Base-by-base conservation (phyloP, 225 moss, liverwort and hornwort genomes). In the Pleurozium schreberi region DNA sequence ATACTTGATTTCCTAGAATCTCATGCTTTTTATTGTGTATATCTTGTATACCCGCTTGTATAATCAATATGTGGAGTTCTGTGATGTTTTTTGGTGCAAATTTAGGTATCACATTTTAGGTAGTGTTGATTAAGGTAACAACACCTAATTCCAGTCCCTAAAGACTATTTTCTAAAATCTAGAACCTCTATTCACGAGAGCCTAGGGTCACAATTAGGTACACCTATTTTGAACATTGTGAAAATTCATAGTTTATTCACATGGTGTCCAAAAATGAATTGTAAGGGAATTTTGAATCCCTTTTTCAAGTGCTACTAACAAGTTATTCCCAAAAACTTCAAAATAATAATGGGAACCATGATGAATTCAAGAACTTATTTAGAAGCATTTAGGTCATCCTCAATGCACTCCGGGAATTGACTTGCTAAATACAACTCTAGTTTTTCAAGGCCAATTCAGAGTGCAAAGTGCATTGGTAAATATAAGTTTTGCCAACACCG, bases 401-500 rank as follows among this genome's bases (percentile, higher is more conserved):
- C 9, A 71, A 18, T 45, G 28, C 17, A 73, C 10, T 28, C 0
- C 0, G 3, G 3, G 45, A 73, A 16, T 45, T 45, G 28, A 2
- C 6, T 2, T 0, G 0, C 17, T 6, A 45, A 45, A 45, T 18
- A 7, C 7, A 74, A 47, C 18, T 47, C 28, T 28, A 45, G 9
- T 1, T 45, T 71, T 25, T 31, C 6, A 47, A 74, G 7, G 31
- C 6, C 6, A 47, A 31, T 47, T 74, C 47, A 0, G 11, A 31
- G 7, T 18, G 10, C 18, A 47, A 74, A 74, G 11, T 74, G 11
- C 47, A 74, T 74, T 74, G 0, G 6, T 74, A 18, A 47, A 0
- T 0, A 0, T 18, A 4, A 47, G n/a, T n/a, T 6, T 30, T 74
- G 18, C 6, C 73, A 47, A 74, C 10, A 30, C 0, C 3, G 0